Base-by-base conservation (phyloP, 495 filamentous ascomycete species). In the Glutinoglossum americanum region DNA sequence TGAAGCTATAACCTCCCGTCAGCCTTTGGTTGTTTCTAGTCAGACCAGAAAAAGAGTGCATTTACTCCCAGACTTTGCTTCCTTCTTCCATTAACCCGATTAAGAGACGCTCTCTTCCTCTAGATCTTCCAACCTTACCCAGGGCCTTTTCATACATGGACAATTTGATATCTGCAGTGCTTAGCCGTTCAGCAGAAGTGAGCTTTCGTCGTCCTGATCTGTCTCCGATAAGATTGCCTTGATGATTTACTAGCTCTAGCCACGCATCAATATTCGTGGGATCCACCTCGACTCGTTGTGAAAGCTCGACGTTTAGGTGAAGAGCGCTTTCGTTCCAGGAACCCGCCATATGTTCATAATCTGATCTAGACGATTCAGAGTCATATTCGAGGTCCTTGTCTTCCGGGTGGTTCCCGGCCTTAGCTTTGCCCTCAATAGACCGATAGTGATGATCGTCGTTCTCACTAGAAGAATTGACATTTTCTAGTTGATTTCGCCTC, bases 111-210 rank as follows among this genome's bases (percentile, higher is more conserved):
- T 45, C 41, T 45, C 41, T 45, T 45, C 41, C 41, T 45, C 17
- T 10, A 6, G 64, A 59, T 2, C 48, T 61, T 9, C 64, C 66
- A 15, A 75, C 71, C 55, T 81, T 77, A 35, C 70, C 68, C 6
- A 96, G 67, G 3, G 89, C 88, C 58, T 88, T 80, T 54, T 86
- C 79, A 62, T 88, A 88, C n/a, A 95, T 76, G 0, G 81, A 82
- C 1, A 94, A 60, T 60, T 84, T 89, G 37, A 94, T 77, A 60
- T 86, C 85, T 21, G 87, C 83, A 26, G 84, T 75, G 55, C 80
- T 82, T 57, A 72, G 74, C 26, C 66, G 69, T 60, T 94, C 86
- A 3, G 80, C 80, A 45, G 68, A 65, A 0, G 78, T 83, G 10
- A 76, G 66, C 23, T 71, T 64, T 45, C 68, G 68, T 19, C 60